These are phyloP conservation scores for Canavalia ensiformis DNA, from an alignment of 306 rosid species.

Conservation along the genomic window DNA sequence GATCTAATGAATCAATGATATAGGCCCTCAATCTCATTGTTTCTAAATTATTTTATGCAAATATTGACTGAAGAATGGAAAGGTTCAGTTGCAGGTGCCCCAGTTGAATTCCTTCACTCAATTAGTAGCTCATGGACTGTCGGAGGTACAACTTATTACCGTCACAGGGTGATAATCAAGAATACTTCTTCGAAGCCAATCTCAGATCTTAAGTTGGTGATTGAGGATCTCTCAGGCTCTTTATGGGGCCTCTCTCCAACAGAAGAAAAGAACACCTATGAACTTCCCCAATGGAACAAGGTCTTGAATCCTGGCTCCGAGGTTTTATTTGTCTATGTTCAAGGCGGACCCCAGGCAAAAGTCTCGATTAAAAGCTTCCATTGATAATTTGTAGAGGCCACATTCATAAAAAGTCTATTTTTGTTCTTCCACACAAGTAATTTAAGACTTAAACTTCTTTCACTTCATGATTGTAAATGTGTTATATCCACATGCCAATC, in stretches of 20 bases:
- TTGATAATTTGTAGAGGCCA: constrained; percentile 42
- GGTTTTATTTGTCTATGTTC: constrained; percentile 73
- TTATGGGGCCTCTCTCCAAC: constrained; percentile 85
- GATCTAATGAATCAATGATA: constrained; percentile 6
- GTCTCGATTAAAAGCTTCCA: constrained; percentile 67
- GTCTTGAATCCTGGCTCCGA: constrained; percentile 72
- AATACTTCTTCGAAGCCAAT: constrained; percentile 75
- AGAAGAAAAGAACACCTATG: constrained; percentile 62
- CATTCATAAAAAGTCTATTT: not conserved
- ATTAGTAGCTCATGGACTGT: constrained; percentile 71
- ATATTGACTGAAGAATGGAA: constrained; percentile 3
- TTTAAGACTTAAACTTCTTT: constrained; percentile 24
- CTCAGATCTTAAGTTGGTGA: constrained; percentile 59
- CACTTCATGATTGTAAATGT: constrained; percentile 39
- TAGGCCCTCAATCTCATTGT: not conserved
- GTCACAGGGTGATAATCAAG: constrained; percentile 80
- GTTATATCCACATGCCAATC: constrained; percentile 33
- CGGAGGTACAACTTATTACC: constrained; percentile 59
- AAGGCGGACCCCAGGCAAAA: constrained; percentile 87
- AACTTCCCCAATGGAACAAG: constrained; percentile 73
- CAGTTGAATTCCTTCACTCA: constrained; percentile 73
- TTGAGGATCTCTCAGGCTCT: constrained; percentile 72
- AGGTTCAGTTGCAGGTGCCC: constrained; percentile 54
- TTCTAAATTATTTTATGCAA: not conserved
- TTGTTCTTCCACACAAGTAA: not conserved